These are phyloP conservation scores for Mikania micrantha DNA, from an alignment of 129 eudicot genomes.

Conservation along the genomic window DNA sequence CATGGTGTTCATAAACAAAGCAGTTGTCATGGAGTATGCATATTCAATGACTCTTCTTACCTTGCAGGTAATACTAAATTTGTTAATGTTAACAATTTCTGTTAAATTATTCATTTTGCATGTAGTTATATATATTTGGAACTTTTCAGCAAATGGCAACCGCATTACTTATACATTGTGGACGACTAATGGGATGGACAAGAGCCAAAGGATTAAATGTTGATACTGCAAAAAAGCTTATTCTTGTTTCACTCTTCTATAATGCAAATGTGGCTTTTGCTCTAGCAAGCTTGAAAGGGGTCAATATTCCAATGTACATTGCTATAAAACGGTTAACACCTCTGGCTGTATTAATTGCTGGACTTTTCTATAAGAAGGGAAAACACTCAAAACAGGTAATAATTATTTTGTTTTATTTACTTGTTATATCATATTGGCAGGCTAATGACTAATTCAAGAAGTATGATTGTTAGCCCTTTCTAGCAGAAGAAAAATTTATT, in stretches of 20 bases:
- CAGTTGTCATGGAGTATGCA: slow-evolving; percentile 85
- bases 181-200: slow-evolving; percentile 73
- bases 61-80: slow-evolving; percentile 51
- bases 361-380: slow-evolving; percentile 70
- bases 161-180: slow-evolving; percentile 73
- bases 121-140: neutral
- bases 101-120: neutral
- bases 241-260: slow-evolving; percentile 79
- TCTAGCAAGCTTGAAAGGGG: slow-evolving; percentile 97
- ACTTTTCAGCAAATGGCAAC: slow-evolving; percentile 79
- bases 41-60: slow-evolving; percentile 87
- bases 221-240: slow-evolving; percentile 74
- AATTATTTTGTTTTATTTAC: neutral
- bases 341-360: slow-evolving; percentile 79
- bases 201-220: slow-evolving; percentile 66
- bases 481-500: neutral
- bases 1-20: slow-evolving; percentile 96
- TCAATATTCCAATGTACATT: slow-evolving; percentile 97
- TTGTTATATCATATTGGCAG: neutral
- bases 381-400: slow-evolving; percentile 75
- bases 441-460: neutral
- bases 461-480: neutral
- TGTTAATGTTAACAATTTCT: neutral
- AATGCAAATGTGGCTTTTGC: slow-evolving; percentile 98
- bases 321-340: slow-evolving; percentile 98